Base-by-base conservation (phyloP, 1,284 basidiomycete species). In the Papiliotrema terrestris region DNA sequence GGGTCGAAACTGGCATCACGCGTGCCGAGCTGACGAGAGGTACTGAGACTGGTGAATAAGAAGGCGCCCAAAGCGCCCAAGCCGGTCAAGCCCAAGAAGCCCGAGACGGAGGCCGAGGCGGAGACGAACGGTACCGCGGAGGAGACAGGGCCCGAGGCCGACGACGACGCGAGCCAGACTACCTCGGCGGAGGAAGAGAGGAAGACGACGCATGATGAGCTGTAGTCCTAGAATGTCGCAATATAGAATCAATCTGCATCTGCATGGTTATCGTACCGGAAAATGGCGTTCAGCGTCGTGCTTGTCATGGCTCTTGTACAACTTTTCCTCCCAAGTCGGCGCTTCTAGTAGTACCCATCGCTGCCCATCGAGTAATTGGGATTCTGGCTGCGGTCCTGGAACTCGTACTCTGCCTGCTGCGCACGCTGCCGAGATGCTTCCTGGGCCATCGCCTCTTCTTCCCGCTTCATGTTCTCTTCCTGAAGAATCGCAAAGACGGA, bases 401-500 rank as follows among this genome's bases (percentile, higher is more conserved):
- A 32, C 29, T 32, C 29, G 29, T 32, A 32, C 11, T 32, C 29
- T 5, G 29, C 29, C 29, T 32, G 29, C 29, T 32, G 29, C 29
- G 29, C 29, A 17, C 20, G 39, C 39, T 45, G 43, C 17, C 20
- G 20, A 26, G 43, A 8, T 15, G 5, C 23, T 20, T 45, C 43
- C 23, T 22, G 43, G 14, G 8, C 20, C 19, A 3, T 45, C 36
- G 26, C 49, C 35, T 51, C 53, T 20, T 51, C 59, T 64, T 79
- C 76, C 32, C 83, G 82, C 41, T 78, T 78, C 37, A 81, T 80
- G 52, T 86, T 83, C 63, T 89, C 87, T 63, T 95, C 89, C 71
- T 91, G 89, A 67, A 96, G 87, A 45, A 94, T 87, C 9, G 88
- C 89, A 91, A 91, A 97, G 0, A 96, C 92, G 15, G 91, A 92